Base-by-base conservation (phyloP, 2,329 filamentous ascomycete genomes). In the Paecilomyces niveus region DNA sequence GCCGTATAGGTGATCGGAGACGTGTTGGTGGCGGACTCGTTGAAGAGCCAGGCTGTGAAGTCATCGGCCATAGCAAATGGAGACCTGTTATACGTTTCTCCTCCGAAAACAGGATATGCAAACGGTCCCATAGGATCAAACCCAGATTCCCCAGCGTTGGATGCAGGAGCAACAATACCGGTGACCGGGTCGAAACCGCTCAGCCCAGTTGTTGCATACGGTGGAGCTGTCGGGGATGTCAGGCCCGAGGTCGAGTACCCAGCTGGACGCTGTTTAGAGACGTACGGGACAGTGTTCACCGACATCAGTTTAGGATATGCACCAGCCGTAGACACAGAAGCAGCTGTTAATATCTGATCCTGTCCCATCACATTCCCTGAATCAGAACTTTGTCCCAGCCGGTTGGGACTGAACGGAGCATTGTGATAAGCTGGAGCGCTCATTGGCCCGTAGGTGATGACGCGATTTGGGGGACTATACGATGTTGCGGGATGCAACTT, bases 1-100 rank as follows among this genome's bases (percentile, higher is more conserved):
- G 72, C 61, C 7, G 70, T 67, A 58, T 82, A 82, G 18, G 77
- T 78, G 64, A 84, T 76, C 7, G 80, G 75, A 2, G 83, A 82
- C 11, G 75, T 78, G 26, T 82, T 80, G 31, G 83, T 77, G 15
- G 83, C 78, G 18, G 82, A 82, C 35, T 86, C 86, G 69, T 89
- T 92, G 74, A 95, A 95, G 26, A 95, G 74, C 80, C 89, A 96
- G 4, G 88, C 87, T 63, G 92, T 87, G 67, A 94, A 94, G 68
- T 96, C 91, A 69, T 95, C 90, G 0, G 90, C 88, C 78, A 95
- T 89, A 8, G 89, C 87, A 69, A 93, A 93, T 0, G 93, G 92
- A 2, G 92, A 96, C 58, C 93, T 89, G 65, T 89, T 92, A 60
- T 90, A 87, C 18, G 85, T 88, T 66, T 96, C 91, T 26, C 84